A percentile compares a stretch with the other conserved stretches of the same genome.
phyloP scores from a whole-genome alignment of 163 green algal species.

The Scenedesmus sp. region DNA sequence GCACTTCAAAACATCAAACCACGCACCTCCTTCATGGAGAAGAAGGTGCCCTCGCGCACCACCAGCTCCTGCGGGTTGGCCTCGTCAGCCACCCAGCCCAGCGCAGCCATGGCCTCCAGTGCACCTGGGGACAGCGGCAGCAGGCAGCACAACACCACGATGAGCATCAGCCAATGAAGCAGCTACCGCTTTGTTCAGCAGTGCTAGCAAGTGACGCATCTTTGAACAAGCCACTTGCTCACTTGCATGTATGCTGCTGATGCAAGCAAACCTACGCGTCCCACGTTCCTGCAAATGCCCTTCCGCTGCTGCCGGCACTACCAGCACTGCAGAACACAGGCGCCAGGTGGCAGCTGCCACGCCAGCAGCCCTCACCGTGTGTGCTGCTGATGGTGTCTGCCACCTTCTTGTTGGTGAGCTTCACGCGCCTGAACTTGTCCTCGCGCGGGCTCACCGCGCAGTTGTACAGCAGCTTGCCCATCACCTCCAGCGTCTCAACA shows the following conservation, averaged over 20 bases:
- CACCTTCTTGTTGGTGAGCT: slow-evolving; percentile 52
- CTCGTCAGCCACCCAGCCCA: slow-evolving; percentile 57
- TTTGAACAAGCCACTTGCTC: too few relatives aligned
- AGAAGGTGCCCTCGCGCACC: slow-evolving; percentile 51
- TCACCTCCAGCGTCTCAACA: slow-evolving; percentile 56
- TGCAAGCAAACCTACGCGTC: background rate
- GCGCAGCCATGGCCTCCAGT: slow-evolving; percentile 43
- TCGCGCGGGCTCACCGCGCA: slow-evolving; percentile 56
- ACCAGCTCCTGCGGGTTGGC: slow-evolving; percentile 54
- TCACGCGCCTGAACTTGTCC: slow-evolving; percentile 57
- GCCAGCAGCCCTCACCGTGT: background rate
- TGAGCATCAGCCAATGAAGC: background rate
- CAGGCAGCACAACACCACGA: background rate
- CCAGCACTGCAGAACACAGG: background rate
- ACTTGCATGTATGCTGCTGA: background rate
- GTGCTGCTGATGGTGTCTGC: slow-evolving; percentile 10
- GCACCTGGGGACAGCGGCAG: background rate
- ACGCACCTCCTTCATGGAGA: slow-evolving; percentile 62
- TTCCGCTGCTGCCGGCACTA: background rate
- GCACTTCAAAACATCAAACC: background rate
- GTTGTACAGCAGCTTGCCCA: slow-evolving; percentile 66
- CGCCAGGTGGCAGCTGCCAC: background rate
- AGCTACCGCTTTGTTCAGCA: too few relatives aligned
- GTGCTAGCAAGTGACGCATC: too few relatives aligned
- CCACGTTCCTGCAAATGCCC: background rate